These are phyloP conservation scores for Rutidosis leptorrhynchoides DNA, from an alignment of 129 eudicot species.

Conservation along the genomic window DNA sequence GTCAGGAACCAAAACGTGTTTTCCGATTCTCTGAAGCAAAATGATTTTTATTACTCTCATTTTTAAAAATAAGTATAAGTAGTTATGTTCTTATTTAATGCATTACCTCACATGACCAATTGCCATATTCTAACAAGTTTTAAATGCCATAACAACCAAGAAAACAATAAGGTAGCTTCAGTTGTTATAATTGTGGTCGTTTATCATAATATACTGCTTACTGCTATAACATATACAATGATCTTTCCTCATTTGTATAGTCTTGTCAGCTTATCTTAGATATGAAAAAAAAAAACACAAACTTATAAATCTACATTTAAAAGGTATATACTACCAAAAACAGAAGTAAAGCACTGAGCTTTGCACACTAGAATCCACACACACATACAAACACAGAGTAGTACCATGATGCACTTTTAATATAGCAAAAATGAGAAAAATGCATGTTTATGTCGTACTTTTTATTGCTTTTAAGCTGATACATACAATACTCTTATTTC, in stretches of 20 bases:
- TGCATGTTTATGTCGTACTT: background rate
- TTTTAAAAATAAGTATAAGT: background rate
- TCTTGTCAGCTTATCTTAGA: constrained; percentile 3
- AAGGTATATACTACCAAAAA: background rate
- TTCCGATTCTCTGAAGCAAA: background rate
- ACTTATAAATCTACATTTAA: background rate
- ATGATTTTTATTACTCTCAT: background rate
- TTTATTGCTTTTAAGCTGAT: background rate
- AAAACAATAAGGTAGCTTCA: background rate
- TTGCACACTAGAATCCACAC: background rate
- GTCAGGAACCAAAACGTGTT: constrained; percentile 50
- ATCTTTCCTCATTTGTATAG: background rate
- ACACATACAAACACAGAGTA: background rate
- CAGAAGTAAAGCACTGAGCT: background rate
- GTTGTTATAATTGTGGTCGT: background rate
- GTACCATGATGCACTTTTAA: constrained; percentile 1
- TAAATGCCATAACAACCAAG: background rate
- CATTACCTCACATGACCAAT: background rate
- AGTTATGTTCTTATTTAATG: constrained; percentile 1
- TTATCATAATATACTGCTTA: background rate
- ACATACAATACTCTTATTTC: background rate
- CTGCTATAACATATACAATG: constrained; percentile 11
- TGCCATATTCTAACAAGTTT: background rate
- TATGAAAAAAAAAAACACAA: background rate
- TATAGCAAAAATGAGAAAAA: background rate